Evolutionary conservation across 208 protist genomes (phyloP), one percentile per base, ranked within the genome.

Genomic region (Herpetomonas samuelpessoai): DNA sequence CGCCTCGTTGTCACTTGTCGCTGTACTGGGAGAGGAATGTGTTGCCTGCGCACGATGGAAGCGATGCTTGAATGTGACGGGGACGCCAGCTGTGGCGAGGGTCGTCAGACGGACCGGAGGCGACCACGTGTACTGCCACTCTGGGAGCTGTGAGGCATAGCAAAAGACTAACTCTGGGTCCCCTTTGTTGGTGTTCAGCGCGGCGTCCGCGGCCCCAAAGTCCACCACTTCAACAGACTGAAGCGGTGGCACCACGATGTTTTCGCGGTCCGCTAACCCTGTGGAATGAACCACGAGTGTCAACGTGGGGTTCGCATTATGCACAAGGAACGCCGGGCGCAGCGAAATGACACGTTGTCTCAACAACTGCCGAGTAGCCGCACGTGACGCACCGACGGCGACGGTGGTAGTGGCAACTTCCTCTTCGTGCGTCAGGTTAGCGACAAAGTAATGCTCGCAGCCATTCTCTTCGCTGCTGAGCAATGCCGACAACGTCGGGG

Each of bases 41-140:
- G 4, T 12, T 14, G 31, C 27, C 10, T 58, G 44, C 18, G 27
- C 25, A 27, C 25, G 7, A 16, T 57, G 4, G 19, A 52, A 51
- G 19, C 22, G n/a, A 57, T 82, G 79, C 59, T 81, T 82, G 44
- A 77, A 48, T 18, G 55, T 52, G 7, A 77, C 57, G 21, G 79
- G 68, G 29, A 78, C 57, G 64, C 54, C 68, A 14, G 65, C 57
- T 14, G 68, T 71, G 26, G 71, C 64, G 0, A 86, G 57, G 2
- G 71, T 70, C 14, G 69, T 66, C 19, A 86, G 63, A 38, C 60
- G 65, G 2, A 86, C 55, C 2, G 68, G 71, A 7, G 68, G 65
- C 10, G 75, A 82, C 79, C 79, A 86, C 19, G 30, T 21, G 67
- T 71, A 74, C 44, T 27, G 29, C 35, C 49, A 55, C 9, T 16